Base-by-base conservation (phyloP, 345 rosid genomes). In the Gossypium rotundifolium region DNA sequence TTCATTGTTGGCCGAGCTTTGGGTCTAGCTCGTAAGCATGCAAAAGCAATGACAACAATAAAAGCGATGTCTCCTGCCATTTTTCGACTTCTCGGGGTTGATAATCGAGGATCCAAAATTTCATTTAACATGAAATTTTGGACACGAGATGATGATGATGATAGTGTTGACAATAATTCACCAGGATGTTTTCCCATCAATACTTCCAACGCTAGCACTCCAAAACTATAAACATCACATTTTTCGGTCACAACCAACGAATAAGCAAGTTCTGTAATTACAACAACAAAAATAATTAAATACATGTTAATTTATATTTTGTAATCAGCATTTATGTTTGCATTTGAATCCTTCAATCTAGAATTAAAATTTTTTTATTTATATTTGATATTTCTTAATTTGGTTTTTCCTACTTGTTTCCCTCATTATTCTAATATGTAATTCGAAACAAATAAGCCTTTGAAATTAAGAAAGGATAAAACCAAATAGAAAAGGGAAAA, bases 181-280 rank as follows among this genome's bases (percentile, higher is more conserved):
- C 46, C 67, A 0, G 78, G 75, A 64, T 74, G 81, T 12, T 11
- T 74, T 44, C 81, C 81, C 72, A 54, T 69, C 62, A 69, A 8
- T 48, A 17, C 9, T 76, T 69, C 74, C 17, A 76, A 22, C 14
- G 78, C 67, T 57, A 79, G 4, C 8, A 75, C 78, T 9, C 78
- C 78, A 20, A 79, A 75, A 12, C 78, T 54, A 63, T 63, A 79
- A 14, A 74, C 72, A 49, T 78, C 78, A 27, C 78, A 68, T 10
- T 74, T 74, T 53, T 77, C 65, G 3, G 57, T 77, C 2, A 62
- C 53, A 1, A 16, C 9, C 71, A 53, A 23, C 2, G 79, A 14
- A 29, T 63, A 77, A 48, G 72, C 79, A 33, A 77, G 38, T 27
- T 77, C 75, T 62, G 68, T 0, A 25, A 23, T 17, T 10, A 13